phyloP scores from a whole-genome alignment of 1,284 basidiomycete species.

The Stereum hirsutum region DNA sequence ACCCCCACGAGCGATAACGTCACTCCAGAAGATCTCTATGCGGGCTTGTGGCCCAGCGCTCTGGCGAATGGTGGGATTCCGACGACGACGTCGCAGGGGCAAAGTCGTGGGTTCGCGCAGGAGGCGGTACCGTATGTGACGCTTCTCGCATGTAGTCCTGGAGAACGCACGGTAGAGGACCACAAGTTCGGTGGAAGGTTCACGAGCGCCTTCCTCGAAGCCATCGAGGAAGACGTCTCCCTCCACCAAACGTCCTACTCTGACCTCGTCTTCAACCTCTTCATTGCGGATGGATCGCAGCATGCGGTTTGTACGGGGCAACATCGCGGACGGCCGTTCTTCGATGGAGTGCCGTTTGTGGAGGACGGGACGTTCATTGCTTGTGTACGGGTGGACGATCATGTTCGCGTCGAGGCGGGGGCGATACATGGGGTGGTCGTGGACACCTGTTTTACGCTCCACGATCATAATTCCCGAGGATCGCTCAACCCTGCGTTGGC shows the following conservation, averaged over 20 bases:
- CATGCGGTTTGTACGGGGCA: slow-evolving; percentile 41
- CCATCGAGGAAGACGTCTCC: slow-evolving; percentile 27
- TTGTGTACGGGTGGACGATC: slow-evolving; percentile 28
- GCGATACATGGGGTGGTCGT: slow-evolving; percentile 49
- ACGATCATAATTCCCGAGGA: slow-evolving; percentile 45
- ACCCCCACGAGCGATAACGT: slow-evolving; percentile 40
- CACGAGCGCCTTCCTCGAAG: slow-evolving; percentile 41
- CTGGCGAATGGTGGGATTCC: slow-evolving; percentile 14
- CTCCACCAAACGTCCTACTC: slow-evolving; percentile 43
- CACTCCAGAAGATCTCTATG: slow-evolving; percentile 39
- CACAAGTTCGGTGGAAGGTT: slow-evolving; percentile 54
- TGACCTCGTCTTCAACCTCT: slow-evolving; percentile 36
- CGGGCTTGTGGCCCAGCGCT: slow-evolving; percentile 42
- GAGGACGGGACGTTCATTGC: slow-evolving; percentile 37
- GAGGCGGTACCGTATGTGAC: slow-evolving; percentile 34
- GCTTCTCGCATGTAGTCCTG: slow-evolving; percentile 43
- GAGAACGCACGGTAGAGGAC: slow-evolving; percentile 44
- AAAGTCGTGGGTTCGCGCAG: slow-evolving; percentile 38
- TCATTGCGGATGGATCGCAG: slow-evolving; percentile 26
- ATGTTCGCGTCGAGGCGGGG: slow-evolving; percentile 42
- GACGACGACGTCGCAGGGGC: slow-evolving; percentile 15
- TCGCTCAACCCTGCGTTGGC: slow-evolving; percentile 48
- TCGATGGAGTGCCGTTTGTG: slow-evolving; percentile 44
- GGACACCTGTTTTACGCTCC: slow-evolving; percentile 50
- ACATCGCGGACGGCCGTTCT: slow-evolving; percentile 39